phyloP scores from a whole-genome alignment of 1,284 basidiomycete species.

The Coniferiporia sulphurascens region DNA sequence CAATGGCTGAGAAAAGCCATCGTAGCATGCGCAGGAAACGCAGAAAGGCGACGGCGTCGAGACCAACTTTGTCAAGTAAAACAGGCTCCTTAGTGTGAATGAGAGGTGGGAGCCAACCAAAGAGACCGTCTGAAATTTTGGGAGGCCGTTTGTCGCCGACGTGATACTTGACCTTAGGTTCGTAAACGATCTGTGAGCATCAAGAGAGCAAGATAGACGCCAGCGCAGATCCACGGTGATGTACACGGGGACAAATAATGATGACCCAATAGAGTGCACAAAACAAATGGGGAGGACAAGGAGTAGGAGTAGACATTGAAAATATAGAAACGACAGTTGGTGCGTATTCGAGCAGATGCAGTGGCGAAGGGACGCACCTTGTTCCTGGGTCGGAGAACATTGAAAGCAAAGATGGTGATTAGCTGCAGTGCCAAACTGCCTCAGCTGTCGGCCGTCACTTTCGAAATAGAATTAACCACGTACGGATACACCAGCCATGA shows the following conservation, averaged over 20 bases:
- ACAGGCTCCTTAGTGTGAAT: conserved; percentile 81
- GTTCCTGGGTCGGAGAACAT: conserved; percentile 61
- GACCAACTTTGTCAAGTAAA: conserved; percentile 84
- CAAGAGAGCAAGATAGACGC: background rate
- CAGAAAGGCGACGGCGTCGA: conserved; percentile 91
- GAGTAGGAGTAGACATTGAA: background rate
- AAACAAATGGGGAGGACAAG: background rate
- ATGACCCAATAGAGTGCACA: background rate
- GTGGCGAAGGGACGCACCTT: conserved; percentile 35
- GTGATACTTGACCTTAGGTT: conserved; percentile 86
- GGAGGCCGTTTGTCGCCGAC: conserved; percentile 78
- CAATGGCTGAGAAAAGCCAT: conserved; percentile 68
- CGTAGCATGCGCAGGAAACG: conserved; percentile 88
- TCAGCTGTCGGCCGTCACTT: background rate
- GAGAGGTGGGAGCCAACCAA: conserved; percentile 88
- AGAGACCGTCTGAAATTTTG: conserved; percentile 73
- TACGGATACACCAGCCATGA: conserved; percentile 69
- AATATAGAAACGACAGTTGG: background rate
- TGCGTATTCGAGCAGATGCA: background rate
- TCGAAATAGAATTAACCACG: conserved; percentile 24
- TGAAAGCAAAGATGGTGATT: conserved; percentile 55
- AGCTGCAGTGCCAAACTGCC: conserved; percentile 26
- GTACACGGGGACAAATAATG: background rate
- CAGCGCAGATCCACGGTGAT: background rate
- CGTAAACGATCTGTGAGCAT: conserved; percentile 69